Base-by-base conservation (phyloP, 2,329 filamentous ascomycete species). In the Arthrocladium fulminans region DNA sequence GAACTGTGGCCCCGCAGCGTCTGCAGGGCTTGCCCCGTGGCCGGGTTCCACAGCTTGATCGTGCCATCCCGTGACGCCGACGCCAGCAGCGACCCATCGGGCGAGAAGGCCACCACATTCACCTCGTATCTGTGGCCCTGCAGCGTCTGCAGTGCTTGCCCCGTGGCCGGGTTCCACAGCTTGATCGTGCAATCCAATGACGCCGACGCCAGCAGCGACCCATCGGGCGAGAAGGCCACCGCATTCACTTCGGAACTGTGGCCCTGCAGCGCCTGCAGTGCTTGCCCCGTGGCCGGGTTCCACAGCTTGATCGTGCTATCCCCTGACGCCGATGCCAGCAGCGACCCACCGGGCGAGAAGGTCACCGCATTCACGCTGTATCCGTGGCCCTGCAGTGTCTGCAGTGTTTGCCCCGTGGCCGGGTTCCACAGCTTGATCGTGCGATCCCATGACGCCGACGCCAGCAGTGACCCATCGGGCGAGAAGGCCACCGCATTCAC, bases 281-380 rank as follows among this genome's bases (percentile, higher is more conserved):
- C 13, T 13, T 7, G 7, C 27, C 27, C 27, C 17, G 30, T 50
- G 12, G 10, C 10, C 12, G n/a, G n/a, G 50, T 51, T 27, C 39
- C 39, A 42, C 39, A 42, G 19, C 39, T 15, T 6, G 5, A 42
- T 15, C 10, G 9, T 42, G 9, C 15, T 12, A 19, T 42, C 39
- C 9, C 8, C 9, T 20, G 39, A 42, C 12, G 10, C 17, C 5
- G 56, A 59, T 17, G 49, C 59, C 10, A 61, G 3, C 20, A 50
- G 44, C 48, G 41, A 20, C 20, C 56, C 53, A 42, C 59, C 45
- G 3, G 47, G 44, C 12, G 54, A 57, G 51, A 57, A 51, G 19
- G 53, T 51, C 46, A 61, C 47, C 1, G 51, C 48, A 20, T 7
- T 8, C 8, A 42, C 19, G 5, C 10, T 13, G 10, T 8, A 7